A percentile compares a stretch with the other conserved stretches of the same genome.
Evolutionary conservation across 345 rosid species (phyloP).

Genomic region (Sisymbrium irio): DNA sequence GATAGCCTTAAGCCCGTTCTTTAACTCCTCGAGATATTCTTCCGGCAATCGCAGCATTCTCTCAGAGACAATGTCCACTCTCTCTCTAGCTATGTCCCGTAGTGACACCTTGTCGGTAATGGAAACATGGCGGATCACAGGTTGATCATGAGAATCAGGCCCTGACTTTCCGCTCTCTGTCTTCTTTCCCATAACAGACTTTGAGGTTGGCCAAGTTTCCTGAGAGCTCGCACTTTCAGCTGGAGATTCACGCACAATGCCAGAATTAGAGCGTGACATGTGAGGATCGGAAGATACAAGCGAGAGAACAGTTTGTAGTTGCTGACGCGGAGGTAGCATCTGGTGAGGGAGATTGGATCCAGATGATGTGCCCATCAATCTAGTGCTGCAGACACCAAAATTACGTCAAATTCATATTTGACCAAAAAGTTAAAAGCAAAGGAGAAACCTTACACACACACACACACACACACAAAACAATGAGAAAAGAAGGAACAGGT

Average conservation of each 20-base stretch:
- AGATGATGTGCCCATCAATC: constrained; percentile 82
- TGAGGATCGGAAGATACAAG: constrained; percentile 66
- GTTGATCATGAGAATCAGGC: constrained; percentile 63
- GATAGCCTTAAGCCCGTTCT: constrained; percentile 64
- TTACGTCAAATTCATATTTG: not conserved
- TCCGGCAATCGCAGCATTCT: constrained; percentile 75
- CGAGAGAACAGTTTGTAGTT: constrained; percentile 49
- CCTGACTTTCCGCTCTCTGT: constrained; percentile 67
- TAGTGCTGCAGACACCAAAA: constrained; percentile 22
- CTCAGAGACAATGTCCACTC: constrained; percentile 71
- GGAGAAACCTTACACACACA: not conserved
- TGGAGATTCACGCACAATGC: constrained; percentile 79
- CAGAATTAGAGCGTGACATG: constrained; percentile 68
- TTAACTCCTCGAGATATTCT: constrained; percentile 76
- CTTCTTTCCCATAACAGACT: constrained; percentile 54
- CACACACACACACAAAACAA: not conserved
- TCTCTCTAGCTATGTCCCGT: constrained; percentile 82
- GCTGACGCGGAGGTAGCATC: constrained; percentile 94
- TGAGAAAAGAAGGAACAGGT: not conserved
- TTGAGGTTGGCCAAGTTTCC: constrained; percentile 90
- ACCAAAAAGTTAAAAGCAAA: not conserved
- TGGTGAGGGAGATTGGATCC: constrained; percentile 80
- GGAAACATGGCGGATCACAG: constrained; percentile 61
- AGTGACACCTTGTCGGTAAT: constrained; percentile 72
- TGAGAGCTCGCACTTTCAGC: constrained; percentile 96